phyloP scores from a whole-genome alignment of 306 rosid species.

The Cicer judaicum region DNA sequence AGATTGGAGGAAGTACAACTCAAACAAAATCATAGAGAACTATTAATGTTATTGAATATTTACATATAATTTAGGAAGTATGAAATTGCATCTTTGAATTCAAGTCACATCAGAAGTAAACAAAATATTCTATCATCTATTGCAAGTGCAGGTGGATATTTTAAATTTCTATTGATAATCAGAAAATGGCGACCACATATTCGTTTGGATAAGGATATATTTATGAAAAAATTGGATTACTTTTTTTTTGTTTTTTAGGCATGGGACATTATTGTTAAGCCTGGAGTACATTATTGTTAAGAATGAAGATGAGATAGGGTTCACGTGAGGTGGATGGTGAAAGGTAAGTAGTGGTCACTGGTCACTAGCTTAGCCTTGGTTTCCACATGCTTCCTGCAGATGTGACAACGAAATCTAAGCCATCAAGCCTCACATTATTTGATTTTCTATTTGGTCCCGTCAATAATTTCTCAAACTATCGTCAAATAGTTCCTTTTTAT shows the following conservation, averaged over 20 bases:
- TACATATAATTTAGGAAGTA: no score
- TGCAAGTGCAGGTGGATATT: no score
- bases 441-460: conserved; percentile 14
- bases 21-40: no score
- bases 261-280: neutral
- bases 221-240: neutral
- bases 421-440: neutral
- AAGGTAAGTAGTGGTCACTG: conserved; percentile 17
- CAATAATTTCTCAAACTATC: conserved; percentile 1
- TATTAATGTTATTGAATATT: no score
- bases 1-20: no score
- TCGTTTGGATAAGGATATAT: neutral
- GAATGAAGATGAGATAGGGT: conserved; percentile 29
- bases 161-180: no score
- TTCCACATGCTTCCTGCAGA: conserved; percentile 37
- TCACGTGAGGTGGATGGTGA: conserved; percentile 42
- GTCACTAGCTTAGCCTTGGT: conserved; percentile 3
- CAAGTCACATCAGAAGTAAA: no score
- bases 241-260: no score
- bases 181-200: no score
- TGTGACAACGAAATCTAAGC: conserved; percentile 11
- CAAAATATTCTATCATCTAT: no score
- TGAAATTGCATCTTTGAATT: no score
- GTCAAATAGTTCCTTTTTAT: neutral
- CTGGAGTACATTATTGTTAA: no score